Conservation (phyloP, 805 yeast species). For the Sugiyamaella chiloensis region DNA sequence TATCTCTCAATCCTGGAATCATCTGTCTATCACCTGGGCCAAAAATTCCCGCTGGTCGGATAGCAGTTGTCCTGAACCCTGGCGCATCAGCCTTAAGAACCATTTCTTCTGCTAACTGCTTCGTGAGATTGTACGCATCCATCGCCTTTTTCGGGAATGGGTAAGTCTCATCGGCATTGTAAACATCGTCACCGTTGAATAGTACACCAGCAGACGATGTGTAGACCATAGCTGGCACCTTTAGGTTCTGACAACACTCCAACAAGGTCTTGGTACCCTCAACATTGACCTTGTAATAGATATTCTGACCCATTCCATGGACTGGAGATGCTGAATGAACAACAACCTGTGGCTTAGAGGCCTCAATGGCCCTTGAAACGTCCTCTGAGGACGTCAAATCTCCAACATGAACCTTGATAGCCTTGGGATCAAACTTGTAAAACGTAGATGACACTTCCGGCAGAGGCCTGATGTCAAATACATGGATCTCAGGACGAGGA, state of each 20-base stretch:
- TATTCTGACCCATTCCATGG: conserved; percentile 77
- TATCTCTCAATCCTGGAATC: conserved; percentile 86
- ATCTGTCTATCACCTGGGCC: conserved; percentile 98
- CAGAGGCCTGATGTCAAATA: conserved; percentile 86
- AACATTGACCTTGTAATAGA: conserved; percentile 87
- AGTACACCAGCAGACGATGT: conserved; percentile 98
- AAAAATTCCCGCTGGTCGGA: conserved; percentile 96
- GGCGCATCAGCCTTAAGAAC: conserved; percentile 71
- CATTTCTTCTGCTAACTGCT: conserved; percentile 83
- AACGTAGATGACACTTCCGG: conserved; percentile 67
- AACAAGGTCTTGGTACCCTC: conserved; percentile 79
- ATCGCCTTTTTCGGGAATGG: conserved; percentile 88
- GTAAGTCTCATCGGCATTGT: conserved; percentile 90
- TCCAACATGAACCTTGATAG: conserved; percentile 67
- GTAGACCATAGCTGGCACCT: conserved; percentile 66
- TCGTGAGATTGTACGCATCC: conserved; percentile 96
- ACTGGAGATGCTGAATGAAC: conserved; percentile 97
- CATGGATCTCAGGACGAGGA: conserved; percentile 72
- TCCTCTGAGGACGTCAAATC: conserved; percentile 77
- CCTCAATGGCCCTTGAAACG: conserved; percentile 57
- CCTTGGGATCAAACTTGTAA: conserved; percentile 64
- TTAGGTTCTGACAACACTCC: conserved; percentile 52
- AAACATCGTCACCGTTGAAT: conserved; percentile 89
- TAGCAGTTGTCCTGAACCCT: conserved; percentile 70
- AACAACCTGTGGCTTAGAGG: conserved; percentile 63